Evolutionary conservation across 192 early-diverging fungal species (phyloP).

Genomic region (Glomus cerebriforme): DNA sequence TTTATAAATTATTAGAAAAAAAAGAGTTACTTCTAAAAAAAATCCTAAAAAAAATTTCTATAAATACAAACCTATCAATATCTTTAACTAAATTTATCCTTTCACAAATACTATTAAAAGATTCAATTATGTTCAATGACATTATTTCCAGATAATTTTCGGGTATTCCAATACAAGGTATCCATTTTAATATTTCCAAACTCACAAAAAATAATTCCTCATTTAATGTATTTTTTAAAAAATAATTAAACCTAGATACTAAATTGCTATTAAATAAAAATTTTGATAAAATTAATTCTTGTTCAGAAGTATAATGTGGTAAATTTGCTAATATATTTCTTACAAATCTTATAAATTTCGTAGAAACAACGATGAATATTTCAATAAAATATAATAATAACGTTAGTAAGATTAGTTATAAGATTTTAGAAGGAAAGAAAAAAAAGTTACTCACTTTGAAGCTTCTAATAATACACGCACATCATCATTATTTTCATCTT

Average conservation of each 20-base stretch:
- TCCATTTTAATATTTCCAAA: not conserved
- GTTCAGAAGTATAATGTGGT: not conserved
- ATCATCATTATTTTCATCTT: not conserved
- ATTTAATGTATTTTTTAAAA: conserved; percentile 18
- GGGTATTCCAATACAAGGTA: not conserved
- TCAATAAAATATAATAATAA: too few species aligned
- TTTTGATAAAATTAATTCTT: not conserved
- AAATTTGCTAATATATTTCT: not conserved
- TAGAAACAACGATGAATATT: too few species aligned
- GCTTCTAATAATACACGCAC: not conserved
- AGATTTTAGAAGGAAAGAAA: not conserved
- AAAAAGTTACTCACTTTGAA: not conserved
- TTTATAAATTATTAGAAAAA: not conserved
- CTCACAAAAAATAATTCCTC: conserved; percentile 11
- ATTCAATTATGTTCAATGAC: not conserved
- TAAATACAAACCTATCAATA: not conserved
- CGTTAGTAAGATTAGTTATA: too few species aligned
- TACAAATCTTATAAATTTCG: not conserved
- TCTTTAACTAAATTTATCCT: not conserved
- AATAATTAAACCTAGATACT: not conserved
- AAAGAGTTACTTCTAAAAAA: not conserved
- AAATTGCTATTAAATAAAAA: not conserved
- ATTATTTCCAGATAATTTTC: not conserved
- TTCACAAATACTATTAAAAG: conserved; percentile 10
- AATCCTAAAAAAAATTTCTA: not conserved